Evolutionary conservation across 73 alveolate genomes (phyloP).

Genomic region (Breviolum minutum): DNA sequence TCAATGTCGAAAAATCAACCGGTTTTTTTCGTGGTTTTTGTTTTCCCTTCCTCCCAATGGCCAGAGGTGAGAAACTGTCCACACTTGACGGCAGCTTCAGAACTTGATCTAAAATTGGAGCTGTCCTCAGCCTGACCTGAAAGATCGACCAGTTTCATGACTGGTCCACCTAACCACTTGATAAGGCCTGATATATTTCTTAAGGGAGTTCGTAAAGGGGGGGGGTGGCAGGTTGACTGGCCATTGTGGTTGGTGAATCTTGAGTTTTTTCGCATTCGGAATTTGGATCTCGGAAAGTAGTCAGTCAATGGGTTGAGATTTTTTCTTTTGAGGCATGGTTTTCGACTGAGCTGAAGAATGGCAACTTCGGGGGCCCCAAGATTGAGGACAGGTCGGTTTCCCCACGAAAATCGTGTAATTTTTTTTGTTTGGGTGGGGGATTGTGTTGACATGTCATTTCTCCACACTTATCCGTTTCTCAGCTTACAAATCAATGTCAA

Average conservation of each 20-base stretch:
- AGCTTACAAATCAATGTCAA: neutral
- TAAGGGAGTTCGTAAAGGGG: no score
- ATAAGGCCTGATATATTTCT: no score
- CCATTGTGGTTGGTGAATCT: no score
- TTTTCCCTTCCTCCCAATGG: neutral
- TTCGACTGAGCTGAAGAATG: conserved; percentile 68
- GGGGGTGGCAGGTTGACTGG: no score
- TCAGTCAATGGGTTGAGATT: neutral
- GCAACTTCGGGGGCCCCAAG: conserved; percentile 74
- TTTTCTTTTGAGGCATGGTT: conserved; percentile 51
- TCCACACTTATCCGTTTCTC: neutral
- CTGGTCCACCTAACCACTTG: no score
- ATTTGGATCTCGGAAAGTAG: neutral
- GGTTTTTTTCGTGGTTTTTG: no score
- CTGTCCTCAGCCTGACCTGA: conserved; percentile 57
- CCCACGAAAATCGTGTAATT: neutral
- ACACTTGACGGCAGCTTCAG: conserved; percentile 97
- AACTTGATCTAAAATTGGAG: conserved; percentile 96
- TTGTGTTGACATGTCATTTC: neutral
- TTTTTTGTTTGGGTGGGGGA: neutral
- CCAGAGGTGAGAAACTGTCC: conserved; percentile 97
- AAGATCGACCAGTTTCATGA: no score
- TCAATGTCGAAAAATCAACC: neutral
- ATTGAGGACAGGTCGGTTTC: conserved; percentile 19
- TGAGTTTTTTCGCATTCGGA: no score